phyloP scores from a whole-genome alignment of 768 basidiomycete genomes.

The Leccinum broughii region DNA sequence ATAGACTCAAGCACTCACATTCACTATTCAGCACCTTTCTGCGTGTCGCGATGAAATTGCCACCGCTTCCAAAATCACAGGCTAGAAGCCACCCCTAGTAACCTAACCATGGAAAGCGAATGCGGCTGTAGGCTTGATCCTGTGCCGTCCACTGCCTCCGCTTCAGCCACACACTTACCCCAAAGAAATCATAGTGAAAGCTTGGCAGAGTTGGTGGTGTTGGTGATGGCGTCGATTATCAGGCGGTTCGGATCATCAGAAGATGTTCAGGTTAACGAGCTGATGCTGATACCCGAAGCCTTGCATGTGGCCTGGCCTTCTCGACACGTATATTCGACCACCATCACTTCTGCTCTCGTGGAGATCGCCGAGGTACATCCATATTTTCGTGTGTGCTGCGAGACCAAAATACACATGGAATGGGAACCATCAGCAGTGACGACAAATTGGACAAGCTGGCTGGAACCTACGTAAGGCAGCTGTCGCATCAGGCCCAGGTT shows the following conservation, averaged over 20 bases:
- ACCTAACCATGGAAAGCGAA: background rate
- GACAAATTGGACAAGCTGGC: background rate
- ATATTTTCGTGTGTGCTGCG: background rate
- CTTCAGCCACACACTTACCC: background rate
- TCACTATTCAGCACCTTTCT: background rate
- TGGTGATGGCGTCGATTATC: conserved; percentile 1
- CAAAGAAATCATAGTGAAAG: background rate
- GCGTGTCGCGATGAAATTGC: no score
- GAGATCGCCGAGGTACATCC: background rate
- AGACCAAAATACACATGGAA: background rate
- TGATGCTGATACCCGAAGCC: background rate
- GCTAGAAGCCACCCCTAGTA: background rate
- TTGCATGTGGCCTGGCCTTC: no score
- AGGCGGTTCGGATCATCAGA: background rate
- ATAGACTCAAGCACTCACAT: background rate
- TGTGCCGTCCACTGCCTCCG: background rate
- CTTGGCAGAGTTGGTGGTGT: background rate
- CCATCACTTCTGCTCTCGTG: background rate
- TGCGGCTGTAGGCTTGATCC: background rate
- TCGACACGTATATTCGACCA: background rate
- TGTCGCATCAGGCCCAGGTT: no score
- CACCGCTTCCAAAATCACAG: background rate
- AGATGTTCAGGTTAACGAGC: background rate
- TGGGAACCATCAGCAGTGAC: background rate
- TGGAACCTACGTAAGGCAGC: background rate